Base-by-base conservation (phyloP, 2,329 filamentous ascomycete genomes). In the Paecilomyces sp. region DNA sequence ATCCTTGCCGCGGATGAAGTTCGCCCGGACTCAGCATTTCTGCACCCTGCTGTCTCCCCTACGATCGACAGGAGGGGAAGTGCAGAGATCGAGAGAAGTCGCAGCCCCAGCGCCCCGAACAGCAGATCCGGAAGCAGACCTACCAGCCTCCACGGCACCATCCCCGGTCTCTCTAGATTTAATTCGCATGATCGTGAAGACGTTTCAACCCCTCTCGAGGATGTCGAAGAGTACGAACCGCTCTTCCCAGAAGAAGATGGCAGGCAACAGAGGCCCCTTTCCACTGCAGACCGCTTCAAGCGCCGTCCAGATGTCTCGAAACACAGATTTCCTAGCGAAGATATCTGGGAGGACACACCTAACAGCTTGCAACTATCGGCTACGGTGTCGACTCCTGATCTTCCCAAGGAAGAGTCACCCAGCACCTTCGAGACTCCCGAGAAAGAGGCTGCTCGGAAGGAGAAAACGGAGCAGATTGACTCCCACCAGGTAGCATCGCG, bases 321-420 rank as follows among this genome's bases (percentile, higher is more conserved):
- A 62, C 84, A 85, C 63, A 88, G 88, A 62, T 99, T 99, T 75
- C 94, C 94, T 1, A 97, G 92, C 74, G 89, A 92, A 72, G 94
- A 99, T 72, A 85, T 97, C 50, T 99, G 94, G 94, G 94, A 99
- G 77, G 95, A 99, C 73, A 88, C 91, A 0, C 94, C 95, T 3
- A 89, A 87, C 70, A 96, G 92, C 75, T 81, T 91, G 57, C 87
- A 94, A 68, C 86, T 85, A 55, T 79, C 83, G 34, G 87, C 92
- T 2, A 92, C 90, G 61, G 93, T 97, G 7, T 90, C 88, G 2
- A 94, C 91, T 0, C 92, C 92, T 1, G 89, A 92, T 67, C 70
- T 83, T 33, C 78, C 81, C 0, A 81, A 77, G 70, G 70, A 75
- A 50, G 70, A 76, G 71, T 65, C 77, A 70, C 63, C 74, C 62